Evolutionary conservation across 139 green algal genomes (phyloP).

Genomic region (Dunaliella primolecta): DNA sequence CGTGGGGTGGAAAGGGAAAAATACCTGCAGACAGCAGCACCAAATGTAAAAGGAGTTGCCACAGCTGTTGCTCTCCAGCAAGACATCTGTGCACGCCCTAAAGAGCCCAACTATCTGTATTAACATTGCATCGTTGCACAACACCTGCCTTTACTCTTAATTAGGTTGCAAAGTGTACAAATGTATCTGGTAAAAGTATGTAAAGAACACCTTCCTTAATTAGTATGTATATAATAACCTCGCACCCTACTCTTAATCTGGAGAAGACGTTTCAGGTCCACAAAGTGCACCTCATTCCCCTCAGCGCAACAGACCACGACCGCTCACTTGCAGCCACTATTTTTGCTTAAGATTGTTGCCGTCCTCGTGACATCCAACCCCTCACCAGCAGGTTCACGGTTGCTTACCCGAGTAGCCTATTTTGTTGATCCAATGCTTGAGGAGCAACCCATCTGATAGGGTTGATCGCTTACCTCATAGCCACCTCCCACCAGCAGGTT

Average conservation of each 20-base stretch:
- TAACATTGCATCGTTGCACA: background rate
- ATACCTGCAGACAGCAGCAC: background rate
- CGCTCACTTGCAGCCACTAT: background rate
- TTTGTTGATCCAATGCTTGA: background rate
- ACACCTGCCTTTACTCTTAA: no score
- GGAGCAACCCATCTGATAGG: background rate
- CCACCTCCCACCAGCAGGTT: background rate
- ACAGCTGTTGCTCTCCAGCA: background rate
- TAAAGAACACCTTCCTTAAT: no score
- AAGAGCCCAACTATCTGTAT: background rate
- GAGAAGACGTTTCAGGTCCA: no score
- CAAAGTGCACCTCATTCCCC: background rate
- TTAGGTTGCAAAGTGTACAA: background rate
- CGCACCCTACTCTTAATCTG: no score
- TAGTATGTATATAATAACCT: no score
- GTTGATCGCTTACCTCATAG: background rate
- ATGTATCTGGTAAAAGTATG: background rate
- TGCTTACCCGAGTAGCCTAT: background rate
- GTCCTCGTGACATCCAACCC: no score
- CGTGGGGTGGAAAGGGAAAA: background rate
- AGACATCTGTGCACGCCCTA: no score
- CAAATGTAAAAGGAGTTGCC: background rate
- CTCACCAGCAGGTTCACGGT: background rate
- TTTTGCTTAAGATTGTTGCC: background rate
- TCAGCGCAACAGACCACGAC: background rate